These are phyloP conservation scores for Carallia brachiata DNA, from an alignment of 345 rosid genomes.

Conservation along the genomic window DNA sequence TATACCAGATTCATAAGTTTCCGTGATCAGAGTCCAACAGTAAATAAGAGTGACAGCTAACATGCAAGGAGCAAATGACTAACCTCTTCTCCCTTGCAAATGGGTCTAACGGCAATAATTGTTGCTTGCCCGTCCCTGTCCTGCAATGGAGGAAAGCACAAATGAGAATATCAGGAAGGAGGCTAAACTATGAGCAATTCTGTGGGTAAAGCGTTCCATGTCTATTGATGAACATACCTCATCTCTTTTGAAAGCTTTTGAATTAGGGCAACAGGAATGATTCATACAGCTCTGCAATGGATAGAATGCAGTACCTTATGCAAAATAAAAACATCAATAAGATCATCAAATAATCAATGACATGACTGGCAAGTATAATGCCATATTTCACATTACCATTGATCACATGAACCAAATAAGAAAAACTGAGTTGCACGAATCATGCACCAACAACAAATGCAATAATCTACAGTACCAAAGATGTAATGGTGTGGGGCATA, in stretches of 20 bases:
- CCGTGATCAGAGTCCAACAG: background rate
- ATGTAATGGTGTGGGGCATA: background rate
- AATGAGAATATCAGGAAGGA: background rate
- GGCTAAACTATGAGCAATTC: background rate
- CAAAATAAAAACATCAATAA: conserved; percentile 7
- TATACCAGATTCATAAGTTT: conserved; percentile 2
- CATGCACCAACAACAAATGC: background rate
- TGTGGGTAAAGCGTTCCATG: background rate
- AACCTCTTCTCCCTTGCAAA: conserved; percentile 80
- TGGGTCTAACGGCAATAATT: conserved; percentile 53
- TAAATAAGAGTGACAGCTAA: background rate
- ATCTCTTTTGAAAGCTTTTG: conserved; percentile 94
- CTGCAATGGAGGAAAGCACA: conserved; percentile 33
- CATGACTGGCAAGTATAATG: too few species aligned
- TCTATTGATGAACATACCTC: conserved; percentile 42
- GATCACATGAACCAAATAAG: background rate
- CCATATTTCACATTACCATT: too few species aligned
- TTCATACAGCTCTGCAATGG: conserved; percentile 93
- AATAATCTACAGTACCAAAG: background rate
- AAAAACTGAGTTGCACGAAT: background rate
- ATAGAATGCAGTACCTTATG: conserved; percentile 85
- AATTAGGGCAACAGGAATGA: conserved; percentile 86
- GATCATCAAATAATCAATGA: background rate
- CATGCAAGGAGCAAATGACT: background rate
- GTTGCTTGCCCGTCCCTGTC: conserved; percentile 90